These are phyloP conservation scores for Skeletonema grethae DNA, from an alignment of 108 stramenopile genomes.

Conservation along the genomic window DNA sequence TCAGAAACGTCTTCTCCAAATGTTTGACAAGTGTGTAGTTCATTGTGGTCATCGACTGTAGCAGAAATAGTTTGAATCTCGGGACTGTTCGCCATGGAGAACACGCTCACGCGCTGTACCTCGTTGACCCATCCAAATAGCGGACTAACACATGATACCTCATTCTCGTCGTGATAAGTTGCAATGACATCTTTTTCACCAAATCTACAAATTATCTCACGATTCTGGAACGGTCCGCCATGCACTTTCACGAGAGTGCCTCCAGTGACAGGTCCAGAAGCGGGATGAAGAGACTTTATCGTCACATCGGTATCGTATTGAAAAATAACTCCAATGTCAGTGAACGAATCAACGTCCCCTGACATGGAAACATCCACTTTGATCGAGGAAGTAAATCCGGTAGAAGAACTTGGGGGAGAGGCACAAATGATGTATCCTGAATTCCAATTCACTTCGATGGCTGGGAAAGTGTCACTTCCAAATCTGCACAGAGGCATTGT, in stretches of 20 bases:
- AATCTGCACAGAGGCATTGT: slow-evolving; percentile 33
- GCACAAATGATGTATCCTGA: slow-evolving; percentile 33
- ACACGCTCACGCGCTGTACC: slow-evolving; percentile 45
- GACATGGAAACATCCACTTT: slow-evolving; percentile 32
- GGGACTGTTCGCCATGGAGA: slow-evolving; percentile 41
- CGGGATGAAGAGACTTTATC: slow-evolving; percentile 24
- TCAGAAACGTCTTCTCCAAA: slow-evolving; percentile 19
- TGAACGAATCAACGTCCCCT: slow-evolving; percentile 27
- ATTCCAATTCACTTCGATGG: slow-evolving; percentile 23
- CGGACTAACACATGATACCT: slow-evolving; percentile 36
- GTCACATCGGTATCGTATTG: slow-evolving; percentile 37
- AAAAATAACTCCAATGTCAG: slow-evolving; percentile 25
- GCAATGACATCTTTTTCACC: slow-evolving; percentile 39
- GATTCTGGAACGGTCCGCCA: slow-evolving; percentile 38
- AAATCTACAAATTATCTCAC: slow-evolving; percentile 40
- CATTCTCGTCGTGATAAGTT: slow-evolving; percentile 16
- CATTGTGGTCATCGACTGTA: slow-evolving; percentile 32
- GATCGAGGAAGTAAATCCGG: slow-evolving; percentile 16
- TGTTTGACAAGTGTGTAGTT: slow-evolving; percentile 33
- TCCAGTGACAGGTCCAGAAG: slow-evolving; percentile 37
- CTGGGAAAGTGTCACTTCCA: slow-evolving; percentile 25
- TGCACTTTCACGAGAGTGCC: slow-evolving; percentile 29
- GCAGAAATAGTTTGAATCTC: slow-evolving; percentile 51
- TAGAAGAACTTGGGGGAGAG: slow-evolving; percentile 23
- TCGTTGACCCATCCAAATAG: slow-evolving; percentile 36